Evolutionary conservation across 2,329 filamentous ascomycete genomes (phyloP).

Genomic region (Claviceps paspali): DNA sequence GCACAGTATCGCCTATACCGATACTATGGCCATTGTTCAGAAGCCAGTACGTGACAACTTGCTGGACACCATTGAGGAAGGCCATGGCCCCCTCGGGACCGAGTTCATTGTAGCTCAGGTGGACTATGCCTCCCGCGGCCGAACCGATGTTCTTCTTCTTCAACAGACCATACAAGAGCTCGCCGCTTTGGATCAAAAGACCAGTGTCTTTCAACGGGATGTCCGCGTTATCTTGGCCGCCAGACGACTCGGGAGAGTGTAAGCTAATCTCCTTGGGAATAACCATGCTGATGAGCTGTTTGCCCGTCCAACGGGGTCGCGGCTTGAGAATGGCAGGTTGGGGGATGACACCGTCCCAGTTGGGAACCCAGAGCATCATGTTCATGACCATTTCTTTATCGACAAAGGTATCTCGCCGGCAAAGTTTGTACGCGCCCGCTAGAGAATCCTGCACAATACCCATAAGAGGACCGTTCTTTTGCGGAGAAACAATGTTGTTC

Average conservation of each 20-base stretch:
- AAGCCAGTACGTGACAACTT: slow-evolving; percentile 94
- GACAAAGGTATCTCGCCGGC: slow-evolving; percentile 79
- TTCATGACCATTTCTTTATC: slow-evolving; percentile 91
- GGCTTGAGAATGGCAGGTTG: slow-evolving; percentile 90
- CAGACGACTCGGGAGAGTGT: slow-evolving; percentile 39
- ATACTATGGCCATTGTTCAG: slow-evolving; percentile 94
- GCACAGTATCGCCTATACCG: slow-evolving; percentile 95
- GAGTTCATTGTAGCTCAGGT: slow-evolving; percentile 92
- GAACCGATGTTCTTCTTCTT: slow-evolving; percentile 93
- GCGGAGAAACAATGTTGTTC: slow-evolving; percentile 93
- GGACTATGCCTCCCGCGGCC: slow-evolving; percentile 76
- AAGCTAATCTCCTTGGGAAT: slow-evolving; percentile 79
- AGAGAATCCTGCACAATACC: slow-evolving; percentile 98
- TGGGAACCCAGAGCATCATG: slow-evolving; percentile 89
- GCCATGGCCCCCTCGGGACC: slow-evolving; percentile 73
- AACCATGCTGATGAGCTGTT: slow-evolving; percentile 90
- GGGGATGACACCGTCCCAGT: slow-evolving; percentile 92
- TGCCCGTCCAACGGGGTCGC: slow-evolving; percentile 87
- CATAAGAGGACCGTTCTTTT: slow-evolving; percentile 94
- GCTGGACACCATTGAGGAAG: slow-evolving; percentile 92
- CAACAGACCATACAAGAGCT: slow-evolving; percentile 79
- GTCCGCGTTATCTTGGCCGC: slow-evolving; percentile 31
- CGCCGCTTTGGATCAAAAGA: slow-evolving; percentile 68
- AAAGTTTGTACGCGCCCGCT: slow-evolving; percentile 94
- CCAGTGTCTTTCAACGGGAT: slow-evolving; percentile 60